phyloP scores from a whole-genome alignment of 768 basidiomycete species.

The Chalciporus pseudorubinellus region DNA sequence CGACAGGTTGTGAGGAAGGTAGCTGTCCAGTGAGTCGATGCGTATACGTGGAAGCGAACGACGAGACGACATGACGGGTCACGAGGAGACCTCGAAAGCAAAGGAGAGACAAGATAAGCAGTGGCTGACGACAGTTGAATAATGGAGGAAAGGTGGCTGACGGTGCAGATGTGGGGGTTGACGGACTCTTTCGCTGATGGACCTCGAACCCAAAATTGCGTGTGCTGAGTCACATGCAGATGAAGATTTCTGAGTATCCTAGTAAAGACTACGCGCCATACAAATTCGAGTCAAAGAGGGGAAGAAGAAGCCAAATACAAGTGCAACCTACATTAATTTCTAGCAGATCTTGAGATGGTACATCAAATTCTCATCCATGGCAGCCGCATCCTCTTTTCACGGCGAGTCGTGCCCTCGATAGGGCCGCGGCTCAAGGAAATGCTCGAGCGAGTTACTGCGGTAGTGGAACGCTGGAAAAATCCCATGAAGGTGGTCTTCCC shows the following conservation, averaged over 20 bases:
- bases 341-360: slow-evolving; percentile 4
- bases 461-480: slow-evolving; percentile 30
- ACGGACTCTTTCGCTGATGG: slow-evolving; percentile 1
- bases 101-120: slow-evolving; percentile 4
- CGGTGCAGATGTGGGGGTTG: slow-evolving; percentile 22
- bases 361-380: slow-evolving; percentile 32
- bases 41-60: slow-evolving; percentile 24
- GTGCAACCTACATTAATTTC: slow-evolving; percentile 20
- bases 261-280: slow-evolving; percentile 4
- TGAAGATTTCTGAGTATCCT: neutral
- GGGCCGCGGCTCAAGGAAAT: slow-evolving; percentile 20
- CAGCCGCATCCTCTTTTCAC: slow-evolving; percentile 29
- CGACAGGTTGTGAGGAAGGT: slow-evolving; percentile 9
- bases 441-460: slow-evolving; percentile 8
- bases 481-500: slow-evolving; percentile 23
- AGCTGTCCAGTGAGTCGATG: slow-evolving; percentile 14
- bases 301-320: slow-evolving; percentile 16
- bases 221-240: neutral
- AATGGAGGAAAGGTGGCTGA: slow-evolving; percentile 18
- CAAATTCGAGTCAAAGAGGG: slow-evolving; percentile 9
- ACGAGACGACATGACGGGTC: slow-evolving; percentile 17
- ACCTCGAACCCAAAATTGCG: neutral
- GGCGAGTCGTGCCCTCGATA: slow-evolving; percentile 21
- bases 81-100: slow-evolving; percentile 4
- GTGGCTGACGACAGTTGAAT: slow-evolving; percentile 7